phyloP scores from a whole-genome alignment of 1,139 yeast genomes.

The Pichia sp. region DNA sequence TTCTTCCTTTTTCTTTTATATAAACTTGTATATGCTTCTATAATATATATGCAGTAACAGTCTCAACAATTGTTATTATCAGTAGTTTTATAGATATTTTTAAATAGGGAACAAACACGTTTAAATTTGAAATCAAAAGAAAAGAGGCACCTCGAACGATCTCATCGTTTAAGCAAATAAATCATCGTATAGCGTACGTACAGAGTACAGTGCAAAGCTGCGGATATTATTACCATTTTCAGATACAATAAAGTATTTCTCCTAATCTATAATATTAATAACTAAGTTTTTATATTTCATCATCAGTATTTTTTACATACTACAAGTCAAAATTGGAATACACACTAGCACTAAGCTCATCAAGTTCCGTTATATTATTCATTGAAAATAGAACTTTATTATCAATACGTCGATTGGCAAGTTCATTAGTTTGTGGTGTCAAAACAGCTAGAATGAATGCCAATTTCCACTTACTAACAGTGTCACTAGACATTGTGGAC shows the following conservation, averaged over 20 bases:
- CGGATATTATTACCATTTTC: neutral
- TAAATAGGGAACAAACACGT: neutral
- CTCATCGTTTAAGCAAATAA: neutral
- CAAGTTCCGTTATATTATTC: slow-evolving; percentile 60
- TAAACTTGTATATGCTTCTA: neutral
- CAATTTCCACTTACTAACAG: slow-evolving; percentile 40
- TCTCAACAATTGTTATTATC: no score
- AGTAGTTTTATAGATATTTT: no score
- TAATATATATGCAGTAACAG: neutral
- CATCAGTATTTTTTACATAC: no score
- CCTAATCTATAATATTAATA: no score
- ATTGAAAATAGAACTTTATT: slow-evolving; percentile 44
- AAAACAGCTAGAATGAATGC: slow-evolving; percentile 66
- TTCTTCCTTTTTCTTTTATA: neutral
- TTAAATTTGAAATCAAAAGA: neutral
- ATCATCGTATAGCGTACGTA: no score
- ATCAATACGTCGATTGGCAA: slow-evolving; percentile 40
- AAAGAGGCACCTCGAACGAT: neutral
- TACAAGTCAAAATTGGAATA: slow-evolving; percentile 63
- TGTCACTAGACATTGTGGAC: no score
- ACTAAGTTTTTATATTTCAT: no score
- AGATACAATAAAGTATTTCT: neutral
- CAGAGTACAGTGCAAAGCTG: no score
- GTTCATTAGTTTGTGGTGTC: slow-evolving; percentile 57
- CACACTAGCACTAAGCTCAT: slow-evolving; percentile 84